Evolutionary conservation across 371 early-diverging fungal genomes (phyloP).

Genomic region (Rhizomucor pusillus): DNA sequence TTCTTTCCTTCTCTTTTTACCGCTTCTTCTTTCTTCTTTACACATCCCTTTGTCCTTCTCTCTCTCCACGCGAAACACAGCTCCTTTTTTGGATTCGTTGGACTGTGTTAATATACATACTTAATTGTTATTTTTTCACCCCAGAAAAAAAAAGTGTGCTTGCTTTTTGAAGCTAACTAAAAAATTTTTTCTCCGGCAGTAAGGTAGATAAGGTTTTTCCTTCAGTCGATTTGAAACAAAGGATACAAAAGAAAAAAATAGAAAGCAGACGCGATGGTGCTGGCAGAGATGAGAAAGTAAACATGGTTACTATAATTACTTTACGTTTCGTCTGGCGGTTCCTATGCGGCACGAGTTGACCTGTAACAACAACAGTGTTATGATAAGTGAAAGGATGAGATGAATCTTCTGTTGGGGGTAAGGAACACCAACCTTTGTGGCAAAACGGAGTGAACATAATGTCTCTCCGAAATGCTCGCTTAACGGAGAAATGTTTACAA

Average conservation of each 20-base stretch:
- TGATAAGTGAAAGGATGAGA: background rate
- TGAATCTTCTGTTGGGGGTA: slow-evolving; percentile 5
- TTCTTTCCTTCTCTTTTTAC: background rate
- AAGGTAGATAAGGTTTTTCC: too few relatives aligned
- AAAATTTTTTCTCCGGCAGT: too few relatives aligned
- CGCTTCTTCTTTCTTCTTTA: background rate
- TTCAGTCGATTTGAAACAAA: too few relatives aligned
- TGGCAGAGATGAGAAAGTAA: too few relatives aligned
- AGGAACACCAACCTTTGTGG: slow-evolving; percentile 69
- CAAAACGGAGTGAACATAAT: slow-evolving; percentile 94
- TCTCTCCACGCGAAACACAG: too few relatives aligned
- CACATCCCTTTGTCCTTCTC: slow-evolving; percentile 4
- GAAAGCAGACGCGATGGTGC: too few relatives aligned
- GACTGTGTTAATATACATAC: background rate
- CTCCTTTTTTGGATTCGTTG: background rate
- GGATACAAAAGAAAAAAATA: too few relatives aligned
- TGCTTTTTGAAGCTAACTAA: too few relatives aligned
- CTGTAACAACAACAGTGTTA: slow-evolving; percentile 3
- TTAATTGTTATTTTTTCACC: too few relatives aligned
- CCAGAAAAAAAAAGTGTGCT: too few relatives aligned
- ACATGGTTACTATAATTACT: too few relatives aligned
- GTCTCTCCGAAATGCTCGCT: slow-evolving; percentile 80
- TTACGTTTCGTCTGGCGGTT: slow-evolving; percentile 44
- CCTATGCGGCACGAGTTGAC: slow-evolving; percentile 73
- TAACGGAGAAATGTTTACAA: slow-evolving; percentile 94